Base-by-base conservation (phyloP, 306 rosid species). In the Oxytropis ochrocephala region DNA sequence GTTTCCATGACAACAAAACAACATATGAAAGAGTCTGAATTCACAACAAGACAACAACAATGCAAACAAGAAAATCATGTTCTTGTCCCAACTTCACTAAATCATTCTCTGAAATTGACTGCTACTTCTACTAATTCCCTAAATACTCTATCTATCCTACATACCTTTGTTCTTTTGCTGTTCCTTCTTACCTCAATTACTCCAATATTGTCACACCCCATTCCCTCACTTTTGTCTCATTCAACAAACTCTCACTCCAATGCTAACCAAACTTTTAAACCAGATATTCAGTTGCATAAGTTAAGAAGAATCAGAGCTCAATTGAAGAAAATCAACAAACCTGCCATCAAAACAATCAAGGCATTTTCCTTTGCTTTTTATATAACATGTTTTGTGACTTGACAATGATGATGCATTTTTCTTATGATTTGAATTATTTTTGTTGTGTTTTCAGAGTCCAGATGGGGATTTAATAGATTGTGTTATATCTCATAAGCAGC, bases 391-490 rank as follows among this genome's bases (percentile, higher is more conserved):
- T 56, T 56, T 67, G 27, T 24, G 12, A 50, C 29, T 1, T 1
- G 3, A 24, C 69, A 66, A 11, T 47, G 58, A 27, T 35, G n/a
- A 21, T 32, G 29, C 11, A 12, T 56, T 38, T 52, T 0, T 10
- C 69, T 17, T 63, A n/a, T 69, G 62, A 69, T 66, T 17, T 81
- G 44, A 59, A 61, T 65, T 78, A 11, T 19, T 75, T 63, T 49
- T 55, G 29, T 24, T 61, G 74, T 81, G 29, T 42, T 30, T 86
- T 57, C 88, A 95, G 99, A 91, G 99, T 71, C 88, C 95, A 42
- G 99, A 95, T 82, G 99, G 99, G 12, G 99, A 95, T 86, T 67
- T 89, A 57, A 95, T 95, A 27, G 99, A 95, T 43, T 95, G 99
- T 69, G 90, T 95, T 69, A 52, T 74, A 16, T 75, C 95, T 77